Conservation (phyloP, 495 filamentous ascomycete species). For the Tuber magnatum region DNA sequence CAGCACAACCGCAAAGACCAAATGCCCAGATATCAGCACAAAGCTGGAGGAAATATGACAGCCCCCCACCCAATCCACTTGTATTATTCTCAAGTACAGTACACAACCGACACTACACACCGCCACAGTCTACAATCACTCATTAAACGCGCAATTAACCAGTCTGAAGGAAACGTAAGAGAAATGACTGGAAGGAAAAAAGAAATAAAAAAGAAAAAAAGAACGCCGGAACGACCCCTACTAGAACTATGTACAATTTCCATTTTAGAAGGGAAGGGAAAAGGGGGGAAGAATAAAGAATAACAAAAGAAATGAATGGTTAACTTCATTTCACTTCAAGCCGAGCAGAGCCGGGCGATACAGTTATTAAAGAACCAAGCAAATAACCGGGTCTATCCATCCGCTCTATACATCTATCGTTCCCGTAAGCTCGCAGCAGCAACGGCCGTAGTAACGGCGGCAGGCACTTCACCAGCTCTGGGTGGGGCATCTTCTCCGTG, state of each 20-base stretch:
- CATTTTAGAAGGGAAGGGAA: neutral
- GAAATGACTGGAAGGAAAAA: neutral
- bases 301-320: neutral
- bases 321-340: neutral
- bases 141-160: neutral
- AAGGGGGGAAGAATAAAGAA: neutral
- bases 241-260: neutral
- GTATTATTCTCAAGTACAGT: neutral
- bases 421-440: neutral
- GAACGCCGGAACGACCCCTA: neutral
- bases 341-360: neutral
- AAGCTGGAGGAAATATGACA: neutral
- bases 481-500: constrained; percentile 53
- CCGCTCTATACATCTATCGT: neutral
- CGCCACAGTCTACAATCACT: neutral
- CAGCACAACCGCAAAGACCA: neutral
- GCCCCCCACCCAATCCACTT: neutral
- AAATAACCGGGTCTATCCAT: neutral
- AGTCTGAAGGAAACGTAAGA: neutral
- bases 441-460: neutral
- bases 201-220: neutral
- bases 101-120: neutral
- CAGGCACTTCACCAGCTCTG: neutral
- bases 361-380: neutral
- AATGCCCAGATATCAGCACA: neutral